Conservation (phyloP, 148 eudicot genomes). For the Rhododendron griersonianum region DNA sequence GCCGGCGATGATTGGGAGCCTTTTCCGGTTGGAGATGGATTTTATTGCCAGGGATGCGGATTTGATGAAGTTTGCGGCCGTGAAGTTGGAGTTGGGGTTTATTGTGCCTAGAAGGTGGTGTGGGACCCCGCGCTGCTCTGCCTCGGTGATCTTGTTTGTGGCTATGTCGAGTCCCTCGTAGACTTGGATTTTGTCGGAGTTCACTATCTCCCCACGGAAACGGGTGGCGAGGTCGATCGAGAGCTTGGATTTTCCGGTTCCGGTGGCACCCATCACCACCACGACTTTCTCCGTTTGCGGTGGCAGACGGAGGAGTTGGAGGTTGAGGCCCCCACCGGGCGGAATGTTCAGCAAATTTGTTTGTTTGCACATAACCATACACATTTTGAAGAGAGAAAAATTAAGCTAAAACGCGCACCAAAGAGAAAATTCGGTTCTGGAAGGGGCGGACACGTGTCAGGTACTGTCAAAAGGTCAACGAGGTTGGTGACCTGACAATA, state of each 20-base stretch:
- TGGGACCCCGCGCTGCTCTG: conserved; percentile 59
- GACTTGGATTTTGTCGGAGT: conserved; percentile 81
- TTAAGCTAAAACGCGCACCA: background rate
- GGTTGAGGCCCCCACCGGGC: conserved; percentile 5
- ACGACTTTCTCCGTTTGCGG: conserved; percentile 60
- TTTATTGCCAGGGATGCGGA: conserved; percentile 42
- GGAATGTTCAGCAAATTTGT: conserved; percentile 30
- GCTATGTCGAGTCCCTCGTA: conserved; percentile 65
- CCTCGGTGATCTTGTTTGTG: conserved; percentile 66
- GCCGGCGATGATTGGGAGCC: conserved; percentile 71
- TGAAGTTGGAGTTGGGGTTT: conserved; percentile 52
- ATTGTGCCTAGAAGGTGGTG: conserved; percentile 66
- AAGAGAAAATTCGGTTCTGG: background rate
- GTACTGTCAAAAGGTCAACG: background rate
- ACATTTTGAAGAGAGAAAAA: conserved; percentile 22
- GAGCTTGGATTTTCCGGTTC: conserved; percentile 80
- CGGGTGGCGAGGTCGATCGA: conserved; percentile 68
- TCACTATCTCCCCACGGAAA: conserved; percentile 60
- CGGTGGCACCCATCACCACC: conserved; percentile 82
- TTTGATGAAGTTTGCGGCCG: conserved; percentile 37
- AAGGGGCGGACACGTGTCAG: background rate
- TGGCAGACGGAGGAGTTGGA: conserved; percentile 16
- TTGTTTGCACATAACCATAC: conserved; percentile 41
- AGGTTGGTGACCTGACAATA: background rate
- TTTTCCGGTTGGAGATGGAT: conserved; percentile 24